Percentiles rank a stretch among this genome's conserved stretches.
Evolutionary conservation across 805 yeast genomes (phyloP).

Genomic region (Kluyveromyces lactis): DNA sequence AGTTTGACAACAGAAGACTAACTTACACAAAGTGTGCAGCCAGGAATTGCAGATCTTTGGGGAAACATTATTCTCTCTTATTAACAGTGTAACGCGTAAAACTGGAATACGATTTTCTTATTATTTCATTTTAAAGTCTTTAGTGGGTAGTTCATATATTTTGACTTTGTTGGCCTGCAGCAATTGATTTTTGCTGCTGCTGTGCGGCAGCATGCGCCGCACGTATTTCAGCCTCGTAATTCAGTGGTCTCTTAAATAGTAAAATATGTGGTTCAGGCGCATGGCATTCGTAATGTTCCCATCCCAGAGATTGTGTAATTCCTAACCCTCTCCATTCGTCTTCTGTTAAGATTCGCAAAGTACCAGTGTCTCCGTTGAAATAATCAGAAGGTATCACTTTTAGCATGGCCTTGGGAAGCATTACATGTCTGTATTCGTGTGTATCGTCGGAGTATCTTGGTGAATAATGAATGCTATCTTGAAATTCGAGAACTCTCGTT

Average conservation of each 20-base stretch:
- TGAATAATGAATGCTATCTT: slow-evolving; percentile 89
- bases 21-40: too few species aligned
- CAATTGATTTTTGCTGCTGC: slow-evolving; percentile 14
- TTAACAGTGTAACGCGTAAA: too few species aligned
- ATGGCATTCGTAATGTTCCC: slow-evolving; percentile 97
- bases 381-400: slow-evolving; percentile 91
- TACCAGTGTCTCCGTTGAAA: slow-evolving; percentile 88
- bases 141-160: slow-evolving; percentile 1
- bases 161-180: slow-evolving; percentile 10
- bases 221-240: slow-evolving; percentile 37
- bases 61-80: too few species aligned
- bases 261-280: slow-evolving; percentile 98
- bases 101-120: too few species aligned
- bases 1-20: too few species aligned
- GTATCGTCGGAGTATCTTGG: slow-evolving; percentile 86
- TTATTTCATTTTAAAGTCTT: too few species aligned
- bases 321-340: slow-evolving; percentile 99
- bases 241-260: slow-evolving; percentile 67
- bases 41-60: too few species aligned
- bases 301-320: slow-evolving; percentile 92
- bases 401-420: slow-evolving; percentile 92
- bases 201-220: slow-evolving; percentile 25
- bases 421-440: slow-evolving; percentile 91
- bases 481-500: slow-evolving; percentile 81
- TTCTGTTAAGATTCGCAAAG: slow-evolving; percentile 79